Conservation (phyloP, 805 yeast genomes). For the Gaillardinia entomophila region DNA sequence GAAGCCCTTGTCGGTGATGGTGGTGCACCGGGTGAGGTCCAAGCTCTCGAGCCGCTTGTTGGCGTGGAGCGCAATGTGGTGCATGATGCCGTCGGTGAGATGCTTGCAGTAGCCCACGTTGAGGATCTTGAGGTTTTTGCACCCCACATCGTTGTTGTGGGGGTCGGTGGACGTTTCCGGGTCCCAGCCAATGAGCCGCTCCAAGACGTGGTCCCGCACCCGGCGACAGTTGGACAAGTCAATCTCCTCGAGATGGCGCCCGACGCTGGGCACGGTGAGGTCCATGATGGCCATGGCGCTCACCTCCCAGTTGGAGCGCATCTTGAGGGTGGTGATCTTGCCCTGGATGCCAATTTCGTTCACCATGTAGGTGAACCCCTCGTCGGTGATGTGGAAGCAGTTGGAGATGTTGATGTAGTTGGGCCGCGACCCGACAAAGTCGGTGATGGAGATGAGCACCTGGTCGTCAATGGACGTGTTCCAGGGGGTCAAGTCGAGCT, state of each 20-base stretch:
- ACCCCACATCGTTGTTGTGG: constrained; percentile 40
- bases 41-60: constrained; percentile 47
- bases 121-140: constrained; percentile 49
- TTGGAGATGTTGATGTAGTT: constrained; percentile 55
- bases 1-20: constrained; percentile 72
- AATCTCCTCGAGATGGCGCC: constrained; percentile 50
- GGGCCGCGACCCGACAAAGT: constrained; percentile 69
- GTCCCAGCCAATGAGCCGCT: constrained; percentile 59
- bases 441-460: constrained; percentile 52
- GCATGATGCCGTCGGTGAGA: constrained; percentile 63
- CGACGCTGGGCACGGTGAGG: constrained; percentile 59
- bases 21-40: constrained; percentile 69
- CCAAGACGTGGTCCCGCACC: constrained; percentile 66
- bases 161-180: constrained; percentile 10
- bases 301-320: constrained; percentile 73
- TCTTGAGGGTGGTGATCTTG: constrained; percentile 45
- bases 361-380: constrained; percentile 65
- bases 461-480: constrained; percentile 55
- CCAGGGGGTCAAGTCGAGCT: constrained; percentile 57
- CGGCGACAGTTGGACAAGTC: constrained; percentile 71
- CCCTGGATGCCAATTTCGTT: constrained; percentile 68
- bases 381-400: constrained; percentile 74
- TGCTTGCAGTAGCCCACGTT: constrained; percentile 72
- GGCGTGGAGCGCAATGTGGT: constrained; percentile 56
- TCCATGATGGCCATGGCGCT: constrained; percentile 82